Evolutionary conservation across 1,284 basidiomycete genomes (phyloP).

Genomic region (Malassezia furfur): DNA sequence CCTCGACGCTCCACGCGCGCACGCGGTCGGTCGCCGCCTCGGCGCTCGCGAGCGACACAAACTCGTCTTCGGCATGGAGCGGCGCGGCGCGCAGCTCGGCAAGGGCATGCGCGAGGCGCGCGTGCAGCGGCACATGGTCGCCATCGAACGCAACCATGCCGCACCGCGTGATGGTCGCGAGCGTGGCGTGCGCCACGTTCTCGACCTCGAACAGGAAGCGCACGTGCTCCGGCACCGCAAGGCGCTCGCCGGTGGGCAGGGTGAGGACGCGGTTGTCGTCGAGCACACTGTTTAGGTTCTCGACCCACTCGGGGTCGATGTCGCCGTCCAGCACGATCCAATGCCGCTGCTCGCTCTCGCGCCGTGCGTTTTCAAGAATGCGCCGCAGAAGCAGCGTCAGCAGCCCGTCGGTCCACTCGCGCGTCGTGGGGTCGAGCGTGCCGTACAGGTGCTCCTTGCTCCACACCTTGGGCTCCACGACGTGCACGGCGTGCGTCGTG

Average conservation of each 20-base stretch:
- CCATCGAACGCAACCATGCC: constrained; percentile 99
- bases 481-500: constrained; percentile 81
- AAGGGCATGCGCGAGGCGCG: constrained; percentile 87
- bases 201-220: constrained; percentile 99
- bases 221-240: constrained; percentile 91
- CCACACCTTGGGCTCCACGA: constrained; percentile 98
- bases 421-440: constrained; percentile 88
- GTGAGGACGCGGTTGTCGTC: constrained; percentile 98
- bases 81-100: constrained; percentile 64
- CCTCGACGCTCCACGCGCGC: constrained; percentile 49
- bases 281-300: constrained; percentile 88
- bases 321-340: constrained; percentile 99
- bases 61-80: constrained; percentile 86
- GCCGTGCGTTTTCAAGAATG: constrained; percentile 96
- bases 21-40: constrained; percentile 57
- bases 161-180: constrained; percentile 97
- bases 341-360: constrained; percentile 89
- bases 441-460: constrained; percentile 97
- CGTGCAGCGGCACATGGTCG: constrained; percentile 76
- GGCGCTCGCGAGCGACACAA: constrained; percentile 52
- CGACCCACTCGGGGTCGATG: constrained; percentile 99
- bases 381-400: constrained; percentile 96
- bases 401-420: constrained; percentile 98
- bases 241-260: constrained; percentile 92
- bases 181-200: constrained; percentile 89